Evolutionary conservation across 73 alveolate genomes (phyloP), one percentile per base, ranked within the genome.

Genomic region (Uronychia setigera): DNA sequence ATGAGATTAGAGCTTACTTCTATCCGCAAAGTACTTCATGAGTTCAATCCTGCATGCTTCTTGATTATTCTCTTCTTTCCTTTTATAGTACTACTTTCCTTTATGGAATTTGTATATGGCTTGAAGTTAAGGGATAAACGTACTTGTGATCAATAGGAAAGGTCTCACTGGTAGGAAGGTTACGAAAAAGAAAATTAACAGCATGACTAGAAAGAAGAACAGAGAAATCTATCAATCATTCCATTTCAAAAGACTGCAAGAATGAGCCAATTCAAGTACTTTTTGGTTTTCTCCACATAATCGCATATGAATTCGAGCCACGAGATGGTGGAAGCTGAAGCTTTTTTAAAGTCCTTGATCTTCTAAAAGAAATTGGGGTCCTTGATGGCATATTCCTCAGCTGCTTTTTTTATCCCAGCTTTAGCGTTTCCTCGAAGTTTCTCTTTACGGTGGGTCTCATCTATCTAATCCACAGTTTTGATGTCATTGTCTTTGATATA

Each of bases 111-210:
- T 86, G 79, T 86, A 86, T 25, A 67, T 67, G 78, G 79, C 28
- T 31, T 29, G 59, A 29, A 58, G n/a, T n/a, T n/a, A 32, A 58
- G 33, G 25, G 29, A 86, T 1, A 5, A 86, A 35, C 19, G 74
- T 58, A 33, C 67, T 19, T 11, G 67, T 11, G 67, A 46, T 11
- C 5, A 46, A 5, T 46, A 46, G 19, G 67, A 46, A 46, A 46
- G 67, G 67, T 46, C 92, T 58, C 25, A 86, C 32, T 13, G 92
- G 92, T 1, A 86, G 76, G 81, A 78, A 86, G n/a, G 92, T 86
- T 28, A 86, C 92, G 27, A 77, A 76, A 11, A 86, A 46, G 59
- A 78, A 86, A 26, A 79, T 59, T 0, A 60, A 77, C 0, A 79
- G 32, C 32, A 29, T 25, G 34, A 86, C 31, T 1, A 86, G 78